Evolutionary conservation across 225 moss, liverwort and hornwort species (phyloP), one percentile per base, ranked within the genome.

Genomic region (Physcomitrellopsis africana): DNA sequence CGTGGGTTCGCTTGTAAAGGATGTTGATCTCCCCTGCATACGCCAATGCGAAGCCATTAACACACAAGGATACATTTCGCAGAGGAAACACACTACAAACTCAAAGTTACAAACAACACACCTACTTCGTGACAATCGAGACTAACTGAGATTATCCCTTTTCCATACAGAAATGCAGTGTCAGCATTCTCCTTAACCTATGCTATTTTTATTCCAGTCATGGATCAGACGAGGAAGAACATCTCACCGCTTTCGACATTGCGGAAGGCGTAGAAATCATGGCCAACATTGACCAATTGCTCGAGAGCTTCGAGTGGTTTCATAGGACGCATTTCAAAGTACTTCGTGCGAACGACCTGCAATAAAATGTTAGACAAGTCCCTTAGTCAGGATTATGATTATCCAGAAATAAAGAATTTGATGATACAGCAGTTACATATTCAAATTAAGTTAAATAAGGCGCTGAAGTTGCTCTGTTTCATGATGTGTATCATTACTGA

Each of bases 251-350:
- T 92, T 32, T 85, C 89, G 53, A 85, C 64, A 77, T 95, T 95
- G 45, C 95, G 89, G 76, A 95, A 95, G 42, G 95, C 95, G 59
- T 85, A 95, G 59, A 95, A 95, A 77, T 85, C 92, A 67, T 95
- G 95, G 65, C 91, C 95, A 47, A 95, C 81, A 43, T 95, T 92
- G 63, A 88, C 89, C 86, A 95, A 67, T 74, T 91, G 83, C 70
- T 95, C 95, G 54, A 95, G 75, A 55, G 95, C 92, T 77, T 95
- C 92, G 45, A 89, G 81, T 63, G 87, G 81, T 61, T 69, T 86
- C 91, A 91, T 95, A 19, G 95, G 95, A 43, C 84, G 95, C 95
- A 95, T 95, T 65, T 95, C 92, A 41, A 95, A 95, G 73, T 95
- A 95, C 79, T 95, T 95, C 2, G 95, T 95, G 55, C 95, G 82